Conservation (phyloP, 345 rosid genomes). For the Euphorbia tirucalli region DNA sequence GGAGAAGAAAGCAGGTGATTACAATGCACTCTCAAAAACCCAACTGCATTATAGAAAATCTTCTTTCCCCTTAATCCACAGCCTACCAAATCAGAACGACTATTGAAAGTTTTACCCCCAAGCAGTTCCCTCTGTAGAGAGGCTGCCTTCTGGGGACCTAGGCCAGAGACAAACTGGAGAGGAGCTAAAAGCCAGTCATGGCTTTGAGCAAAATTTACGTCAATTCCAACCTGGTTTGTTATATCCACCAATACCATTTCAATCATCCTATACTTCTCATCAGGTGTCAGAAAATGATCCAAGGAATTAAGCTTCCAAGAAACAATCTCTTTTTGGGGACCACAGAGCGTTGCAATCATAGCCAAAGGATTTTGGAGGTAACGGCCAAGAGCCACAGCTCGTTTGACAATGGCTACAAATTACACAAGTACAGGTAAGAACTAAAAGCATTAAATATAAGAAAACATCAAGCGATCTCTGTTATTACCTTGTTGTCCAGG, state of each 20-base stretch:
- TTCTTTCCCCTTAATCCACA: slow-evolving; percentile 14
- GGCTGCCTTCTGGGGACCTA: slow-evolving; percentile 12
- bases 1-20: neutral
- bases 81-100: neutral
- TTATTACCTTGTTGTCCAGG: slow-evolving; percentile 15
- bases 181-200: slow-evolving; percentile 18
- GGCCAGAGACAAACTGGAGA: slow-evolving; percentile 17
- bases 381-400: slow-evolving; percentile 18
- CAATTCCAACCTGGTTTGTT: slow-evolving; percentile 17
- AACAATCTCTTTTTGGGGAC: slow-evolving; percentile 10
- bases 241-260: slow-evolving; percentile 18
- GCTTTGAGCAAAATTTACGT: neutral
- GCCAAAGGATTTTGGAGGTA: slow-evolving; percentile 22
- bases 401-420: slow-evolving; percentile 15
- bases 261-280: slow-evolving; percentile 14
- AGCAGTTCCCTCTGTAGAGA: slow-evolving; percentile 1
- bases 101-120: neutral
- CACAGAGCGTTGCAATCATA: slow-evolving; percentile 15
- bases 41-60: slow-evolving; percentile 17
- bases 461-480: neutral
- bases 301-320: slow-evolving; percentile 16
- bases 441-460: neutral
- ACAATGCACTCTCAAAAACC: neutral
- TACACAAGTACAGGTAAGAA: neutral
- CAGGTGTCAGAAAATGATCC: slow-evolving; percentile 10